These are phyloP conservation scores for Juglanconis sp. DNA, from an alignment of 2,329 filamentous ascomycete genomes.

Conservation along the genomic window DNA sequence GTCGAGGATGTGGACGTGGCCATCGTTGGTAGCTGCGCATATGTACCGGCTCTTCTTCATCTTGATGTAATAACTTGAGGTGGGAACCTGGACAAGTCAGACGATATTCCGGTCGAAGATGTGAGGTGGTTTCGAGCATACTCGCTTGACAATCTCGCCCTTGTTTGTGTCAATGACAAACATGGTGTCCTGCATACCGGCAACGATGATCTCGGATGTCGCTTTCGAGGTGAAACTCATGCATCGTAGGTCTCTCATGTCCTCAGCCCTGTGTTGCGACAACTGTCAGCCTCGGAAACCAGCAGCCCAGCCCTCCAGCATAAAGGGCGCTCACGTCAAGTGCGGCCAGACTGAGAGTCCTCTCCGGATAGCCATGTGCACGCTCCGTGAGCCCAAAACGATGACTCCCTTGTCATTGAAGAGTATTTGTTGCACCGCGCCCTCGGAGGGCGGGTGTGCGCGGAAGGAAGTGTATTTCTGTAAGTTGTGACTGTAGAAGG, in stretches of 20 bases:
- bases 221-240: slow-evolving; percentile 94
- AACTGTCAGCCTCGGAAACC: background rate
- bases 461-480: slow-evolving; percentile 88
- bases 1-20: slow-evolving; percentile 83
- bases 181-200: slow-evolving; percentile 83
- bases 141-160: slow-evolving; percentile 68
- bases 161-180: slow-evolving; percentile 70
- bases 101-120: background rate
- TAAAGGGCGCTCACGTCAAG: slow-evolving; percentile 56
- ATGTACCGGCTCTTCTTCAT: slow-evolving; percentile 92
- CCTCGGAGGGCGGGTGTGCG: slow-evolving; percentile 70
- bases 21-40: slow-evolving; percentile 81
- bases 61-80: slow-evolving; percentile 77
- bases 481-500: slow-evolving; percentile 82
- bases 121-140: slow-evolving; percentile 27
- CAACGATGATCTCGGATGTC: slow-evolving; percentile 78
- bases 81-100: slow-evolving; percentile 54
- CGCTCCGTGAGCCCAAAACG: slow-evolving; percentile 74
- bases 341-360: slow-evolving; percentile 82
- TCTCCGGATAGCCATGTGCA: slow-evolving; percentile 84
- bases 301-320: background rate
- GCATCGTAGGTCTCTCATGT: slow-evolving; percentile 84
- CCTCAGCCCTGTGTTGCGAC: slow-evolving; percentile 51
- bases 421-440: slow-evolving; percentile 80
- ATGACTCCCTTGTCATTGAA: slow-evolving; percentile 90